Conservation (phyloP, 345 rosid genomes). For the Arabidopsis arenosa region DNA sequence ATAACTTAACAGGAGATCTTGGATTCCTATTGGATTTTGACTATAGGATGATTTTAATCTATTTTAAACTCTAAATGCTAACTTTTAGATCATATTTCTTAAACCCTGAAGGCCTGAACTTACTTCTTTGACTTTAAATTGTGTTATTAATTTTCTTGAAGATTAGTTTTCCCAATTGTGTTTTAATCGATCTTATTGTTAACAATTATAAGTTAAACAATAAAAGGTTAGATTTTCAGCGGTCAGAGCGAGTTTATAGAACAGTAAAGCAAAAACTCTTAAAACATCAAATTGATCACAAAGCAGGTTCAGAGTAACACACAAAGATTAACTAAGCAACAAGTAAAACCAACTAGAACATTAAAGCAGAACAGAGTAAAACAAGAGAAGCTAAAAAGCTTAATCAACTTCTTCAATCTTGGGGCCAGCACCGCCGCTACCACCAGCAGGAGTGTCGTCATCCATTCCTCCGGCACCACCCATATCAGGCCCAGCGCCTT, state of each 20-base stretch:
- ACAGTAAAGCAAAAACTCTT: too few relatives aligned
- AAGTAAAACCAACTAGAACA: background rate
- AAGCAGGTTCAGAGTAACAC: background rate
- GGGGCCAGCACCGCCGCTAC: constrained; percentile 62
- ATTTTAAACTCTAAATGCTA: too few relatives aligned
- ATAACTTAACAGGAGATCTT: too few relatives aligned
- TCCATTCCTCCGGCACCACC: constrained; percentile 52
- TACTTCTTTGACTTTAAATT: background rate
- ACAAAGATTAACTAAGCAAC: background rate
- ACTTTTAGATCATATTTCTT: too few relatives aligned
- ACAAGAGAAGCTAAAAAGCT: background rate
- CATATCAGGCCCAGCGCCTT: constrained; percentile 50
- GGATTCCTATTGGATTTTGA: too few relatives aligned
- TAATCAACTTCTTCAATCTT: constrained; percentile 75
- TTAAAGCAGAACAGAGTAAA: background rate
- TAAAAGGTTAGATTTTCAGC: too few relatives aligned
- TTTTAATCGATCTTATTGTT: too few relatives aligned
- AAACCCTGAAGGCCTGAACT: too few relatives aligned
- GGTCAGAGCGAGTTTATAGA: background rate
- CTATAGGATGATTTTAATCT: too few relatives aligned
- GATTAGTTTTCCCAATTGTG: background rate
- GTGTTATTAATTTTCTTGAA: too few relatives aligned
- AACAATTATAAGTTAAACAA: too few relatives aligned
- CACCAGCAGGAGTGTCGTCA: constrained; percentile 44
- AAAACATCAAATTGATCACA: background rate